Percentiles rank a stretch among this genome's conserved stretches.
These are phyloP conservation scores for Acacia confusa DNA, from an alignment of 306 rosid genomes.

Conservation along the genomic window DNA sequence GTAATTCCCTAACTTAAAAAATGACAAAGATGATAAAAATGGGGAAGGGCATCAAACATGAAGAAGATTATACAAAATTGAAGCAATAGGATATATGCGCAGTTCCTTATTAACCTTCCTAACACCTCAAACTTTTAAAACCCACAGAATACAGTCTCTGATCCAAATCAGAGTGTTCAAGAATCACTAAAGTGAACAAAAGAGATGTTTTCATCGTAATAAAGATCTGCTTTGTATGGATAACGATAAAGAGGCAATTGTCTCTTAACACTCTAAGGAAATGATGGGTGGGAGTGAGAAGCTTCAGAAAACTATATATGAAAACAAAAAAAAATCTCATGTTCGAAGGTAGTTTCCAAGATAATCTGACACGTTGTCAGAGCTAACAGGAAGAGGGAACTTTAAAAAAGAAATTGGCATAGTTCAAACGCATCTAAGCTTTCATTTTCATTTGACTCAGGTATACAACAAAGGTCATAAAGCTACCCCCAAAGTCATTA, in stretches of 20 bases:
- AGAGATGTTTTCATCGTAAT: not conserved
- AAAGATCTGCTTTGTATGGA: not conserved
- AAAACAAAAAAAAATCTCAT: no score
- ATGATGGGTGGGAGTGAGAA: not conserved
- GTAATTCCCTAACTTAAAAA: no score
- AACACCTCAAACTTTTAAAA: not conserved
- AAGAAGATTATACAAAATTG: not conserved
- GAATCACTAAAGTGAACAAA: not conserved
- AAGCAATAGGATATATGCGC: not conserved
- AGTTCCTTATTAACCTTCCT: not conserved
- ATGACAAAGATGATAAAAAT: not conserved
- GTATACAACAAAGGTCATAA: no score
- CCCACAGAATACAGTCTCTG: constrained; percentile 19
- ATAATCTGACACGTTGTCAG: no score
- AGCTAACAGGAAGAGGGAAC: no score
- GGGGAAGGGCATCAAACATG: not conserved
- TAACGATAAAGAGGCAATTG: not conserved
- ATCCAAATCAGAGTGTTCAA: constrained; percentile 16
- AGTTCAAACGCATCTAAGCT: no score
- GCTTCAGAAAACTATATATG: constrained; percentile 9
- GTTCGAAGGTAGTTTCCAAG: no score
- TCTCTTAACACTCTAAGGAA: not conserved
- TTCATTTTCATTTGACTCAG: no score
- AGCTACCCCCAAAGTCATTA: no score
- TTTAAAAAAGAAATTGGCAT: no score